These are phyloP conservation scores for Eucalyptus decipiens DNA, from an alignment of 345 rosid genomes.

Conservation along the genomic window DNA sequence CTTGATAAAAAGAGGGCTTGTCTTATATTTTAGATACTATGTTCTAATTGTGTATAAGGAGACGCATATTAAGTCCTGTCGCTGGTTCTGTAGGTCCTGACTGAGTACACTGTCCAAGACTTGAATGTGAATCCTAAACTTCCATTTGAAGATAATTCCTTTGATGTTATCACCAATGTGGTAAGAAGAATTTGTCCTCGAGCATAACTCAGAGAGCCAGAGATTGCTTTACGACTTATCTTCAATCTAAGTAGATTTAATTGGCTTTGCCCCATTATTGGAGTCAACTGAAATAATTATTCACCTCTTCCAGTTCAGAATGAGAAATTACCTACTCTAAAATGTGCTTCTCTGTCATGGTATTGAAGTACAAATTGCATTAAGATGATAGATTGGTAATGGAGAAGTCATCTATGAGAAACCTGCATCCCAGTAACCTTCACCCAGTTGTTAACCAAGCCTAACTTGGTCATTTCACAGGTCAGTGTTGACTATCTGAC, in stretches of 20 bases:
- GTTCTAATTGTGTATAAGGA: background rate
- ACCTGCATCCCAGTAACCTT: background rate
- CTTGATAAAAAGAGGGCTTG: background rate
- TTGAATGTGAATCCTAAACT: slow-evolving; percentile 64
- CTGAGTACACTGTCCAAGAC: slow-evolving; percentile 74
- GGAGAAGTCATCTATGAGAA: background rate
- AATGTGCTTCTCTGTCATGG: background rate
- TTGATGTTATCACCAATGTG: slow-evolving; percentile 81
- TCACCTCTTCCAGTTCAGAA: background rate
- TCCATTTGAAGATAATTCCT: slow-evolving; percentile 75
- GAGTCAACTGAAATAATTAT: background rate
- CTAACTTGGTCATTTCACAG: slow-evolving; percentile 13
- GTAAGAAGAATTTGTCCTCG: slow-evolving; percentile 11
- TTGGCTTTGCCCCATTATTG: background rate
- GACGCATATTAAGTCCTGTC: background rate
- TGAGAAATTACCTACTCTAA: background rate
- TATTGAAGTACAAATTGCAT: background rate
- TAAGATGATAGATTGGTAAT: background rate
- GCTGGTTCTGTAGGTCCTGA: slow-evolving; percentile 38
- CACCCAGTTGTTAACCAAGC: background rate
- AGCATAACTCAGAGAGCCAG: background rate
- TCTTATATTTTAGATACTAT: background rate
- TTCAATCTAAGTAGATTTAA: background rate
- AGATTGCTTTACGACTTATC: background rate
- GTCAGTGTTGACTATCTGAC: slow-evolving; percentile 86